Conservation (phyloP, 163 green algal species). For the Chlamydomonas reinhardtii region DNA sequence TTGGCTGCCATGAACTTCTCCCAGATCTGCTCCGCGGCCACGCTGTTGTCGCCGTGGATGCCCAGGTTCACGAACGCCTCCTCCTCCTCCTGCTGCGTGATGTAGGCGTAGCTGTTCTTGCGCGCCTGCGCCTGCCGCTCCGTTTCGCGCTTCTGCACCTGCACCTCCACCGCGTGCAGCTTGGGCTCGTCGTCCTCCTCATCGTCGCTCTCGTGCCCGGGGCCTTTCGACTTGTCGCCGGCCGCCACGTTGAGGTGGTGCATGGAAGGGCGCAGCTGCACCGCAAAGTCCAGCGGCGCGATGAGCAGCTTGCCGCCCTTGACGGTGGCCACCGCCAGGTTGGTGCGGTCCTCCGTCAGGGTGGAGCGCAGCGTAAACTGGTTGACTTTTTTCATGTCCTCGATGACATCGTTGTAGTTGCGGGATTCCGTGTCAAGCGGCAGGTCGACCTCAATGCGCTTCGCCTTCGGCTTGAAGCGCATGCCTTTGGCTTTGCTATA, state of each 20-base stretch:
- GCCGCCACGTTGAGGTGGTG: slow-evolving; percentile 67
- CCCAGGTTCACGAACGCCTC: slow-evolving; percentile 79
- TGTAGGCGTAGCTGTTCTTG: slow-evolving; percentile 82
- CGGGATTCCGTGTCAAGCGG: slow-evolving; percentile 67
- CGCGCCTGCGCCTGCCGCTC: slow-evolving; percentile 85
- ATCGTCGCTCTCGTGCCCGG: slow-evolving; percentile 41
- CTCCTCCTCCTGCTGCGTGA: slow-evolving; percentile 81
- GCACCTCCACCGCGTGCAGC: slow-evolving; percentile 69
- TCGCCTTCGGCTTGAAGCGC: slow-evolving; percentile 70
- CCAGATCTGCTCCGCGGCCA: slow-evolving; percentile 44
- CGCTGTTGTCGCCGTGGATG: slow-evolving; percentile 52
- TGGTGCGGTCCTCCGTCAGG: slow-evolving; percentile 61
- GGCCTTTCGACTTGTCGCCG: slow-evolving; percentile 37
- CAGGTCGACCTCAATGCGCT: slow-evolving; percentile 79
- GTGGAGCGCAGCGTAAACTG: slow-evolving; percentile 62
- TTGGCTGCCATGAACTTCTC: slow-evolving; percentile 43
- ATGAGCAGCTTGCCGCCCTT: slow-evolving; percentile 72
- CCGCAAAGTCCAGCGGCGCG: slow-evolving; percentile 68
- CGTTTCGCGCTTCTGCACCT: slow-evolving; percentile 89
- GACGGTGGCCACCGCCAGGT: slow-evolving; percentile 63
- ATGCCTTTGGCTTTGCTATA: slow-evolving; percentile 59
- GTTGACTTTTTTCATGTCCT: slow-evolving; percentile 56
- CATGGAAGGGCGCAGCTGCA: slow-evolving; percentile 84
- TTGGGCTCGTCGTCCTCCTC: slow-evolving; percentile 58
- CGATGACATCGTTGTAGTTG: slow-evolving; percentile 73